Evolutionary conservation across 495 filamentous ascomycete genomes (phyloP).

Genomic region (Podospora bellae-mahoneyi): DNA sequence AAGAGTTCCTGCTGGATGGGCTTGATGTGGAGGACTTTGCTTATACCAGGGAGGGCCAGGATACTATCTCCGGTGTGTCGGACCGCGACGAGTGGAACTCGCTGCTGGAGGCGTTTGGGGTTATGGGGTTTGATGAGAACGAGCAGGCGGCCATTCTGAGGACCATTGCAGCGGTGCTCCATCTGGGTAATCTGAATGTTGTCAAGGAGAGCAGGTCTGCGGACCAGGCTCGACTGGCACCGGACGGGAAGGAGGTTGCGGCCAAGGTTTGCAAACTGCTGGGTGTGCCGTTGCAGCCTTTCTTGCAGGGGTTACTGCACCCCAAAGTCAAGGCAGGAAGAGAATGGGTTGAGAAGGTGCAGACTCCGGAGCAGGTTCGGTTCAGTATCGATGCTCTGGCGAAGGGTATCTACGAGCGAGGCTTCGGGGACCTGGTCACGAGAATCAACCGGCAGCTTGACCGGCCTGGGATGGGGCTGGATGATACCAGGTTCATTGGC

Average conservation of each 20-base stretch:
- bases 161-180: slow-evolving; percentile 85
- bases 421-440: slow-evolving; percentile 87
- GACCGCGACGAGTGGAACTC: slow-evolving; percentile 87
- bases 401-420: slow-evolving; percentile 96
- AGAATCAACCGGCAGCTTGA: slow-evolving; percentile 92
- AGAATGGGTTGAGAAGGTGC: slow-evolving; percentile 97
- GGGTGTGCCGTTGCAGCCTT: slow-evolving; percentile 77
- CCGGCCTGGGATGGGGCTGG: slow-evolving; percentile 67
- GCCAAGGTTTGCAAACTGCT: slow-evolving; percentile 78
- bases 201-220: slow-evolving; percentile 83
- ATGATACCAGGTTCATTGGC: slow-evolving; percentile 93
- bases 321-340: slow-evolving; percentile 91
- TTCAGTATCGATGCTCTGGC: slow-evolving; percentile 86
- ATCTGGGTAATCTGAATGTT: slow-evolving; percentile 88
- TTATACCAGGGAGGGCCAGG: slow-evolving; percentile 88
- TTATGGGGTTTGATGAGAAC: slow-evolving; percentile 89
- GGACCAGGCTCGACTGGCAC: slow-evolving; percentile 81
- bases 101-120: slow-evolving; percentile 84
- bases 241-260: slow-evolving; percentile 66
- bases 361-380: slow-evolving; percentile 93
- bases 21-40: slow-evolving; percentile 79
- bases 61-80: slow-evolving; percentile 84
- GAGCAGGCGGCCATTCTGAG: slow-evolving; percentile 81
- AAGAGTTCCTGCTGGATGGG: slow-evolving; percentile 69
- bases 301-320: slow-evolving; percentile 83